phyloP scores from a whole-genome alignment of 2,329 filamentous ascomycete species.

The Coniochaeta pulveracea region DNA sequence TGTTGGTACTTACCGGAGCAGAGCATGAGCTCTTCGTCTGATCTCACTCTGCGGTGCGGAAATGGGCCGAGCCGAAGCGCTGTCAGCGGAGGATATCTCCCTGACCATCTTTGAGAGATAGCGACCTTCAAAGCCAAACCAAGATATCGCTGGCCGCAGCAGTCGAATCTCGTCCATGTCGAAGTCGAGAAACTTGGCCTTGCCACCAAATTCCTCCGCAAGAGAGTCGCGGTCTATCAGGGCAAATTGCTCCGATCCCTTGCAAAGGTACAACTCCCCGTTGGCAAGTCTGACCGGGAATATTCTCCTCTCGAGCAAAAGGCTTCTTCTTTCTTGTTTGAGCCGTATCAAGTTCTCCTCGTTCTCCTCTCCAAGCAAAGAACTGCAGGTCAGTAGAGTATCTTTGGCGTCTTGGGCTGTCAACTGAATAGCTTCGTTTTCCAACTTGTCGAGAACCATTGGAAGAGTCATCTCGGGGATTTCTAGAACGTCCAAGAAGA shows the following conservation, averaged over 20 bases:
- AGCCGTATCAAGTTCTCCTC: background rate
- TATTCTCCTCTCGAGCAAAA: slow-evolving; percentile 8
- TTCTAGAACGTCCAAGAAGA: slow-evolving; percentile 13
- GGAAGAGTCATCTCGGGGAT: slow-evolving; percentile 9
- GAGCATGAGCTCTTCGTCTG: slow-evolving; percentile 16
- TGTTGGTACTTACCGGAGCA: slow-evolving; percentile 17
- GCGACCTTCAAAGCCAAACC: slow-evolving; percentile 18
- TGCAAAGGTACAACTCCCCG: slow-evolving; percentile 7
- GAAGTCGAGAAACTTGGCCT: slow-evolving; percentile 23
- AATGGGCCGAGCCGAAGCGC: slow-evolving; percentile 9
- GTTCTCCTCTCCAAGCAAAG: slow-evolving; percentile 13
- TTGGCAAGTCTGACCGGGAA: slow-evolving; percentile 15
- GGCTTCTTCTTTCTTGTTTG: background rate
- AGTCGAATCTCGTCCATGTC: slow-evolving; percentile 18
- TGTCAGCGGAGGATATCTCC: slow-evolving; percentile 19
- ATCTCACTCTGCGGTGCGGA: slow-evolving; percentile 16
- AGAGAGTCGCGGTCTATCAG: slow-evolving; percentile 21
- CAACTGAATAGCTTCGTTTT: slow-evolving; percentile 4
- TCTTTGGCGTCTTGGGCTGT: slow-evolving; percentile 16
- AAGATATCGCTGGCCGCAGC: slow-evolving; percentile 20
- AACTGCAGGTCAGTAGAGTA: slow-evolving; percentile 20
- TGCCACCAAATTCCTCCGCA: slow-evolving; percentile 13
- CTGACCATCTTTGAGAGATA: slow-evolving; percentile 21
- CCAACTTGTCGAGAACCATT: slow-evolving; percentile 7
- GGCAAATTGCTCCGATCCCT: slow-evolving; percentile 15